Base-by-base conservation (phyloP, 2,329 filamentous ascomycete species). In the Aureobasidium sp. region DNA sequence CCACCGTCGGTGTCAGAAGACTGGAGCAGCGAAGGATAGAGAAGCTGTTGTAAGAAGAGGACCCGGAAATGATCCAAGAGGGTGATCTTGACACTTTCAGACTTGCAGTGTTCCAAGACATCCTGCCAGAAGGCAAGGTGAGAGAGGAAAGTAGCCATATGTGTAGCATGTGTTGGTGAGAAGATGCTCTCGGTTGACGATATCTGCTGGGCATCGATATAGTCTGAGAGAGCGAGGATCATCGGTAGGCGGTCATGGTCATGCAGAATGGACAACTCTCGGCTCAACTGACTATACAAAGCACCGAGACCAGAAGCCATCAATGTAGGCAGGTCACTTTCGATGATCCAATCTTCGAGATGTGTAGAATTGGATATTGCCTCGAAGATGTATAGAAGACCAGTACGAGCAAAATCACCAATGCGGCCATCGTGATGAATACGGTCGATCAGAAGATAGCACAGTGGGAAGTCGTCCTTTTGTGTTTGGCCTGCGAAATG, bases 91-190 rank as follows among this genome's bases (percentile, higher is more conserved):
- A 99, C 91, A 71, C 97, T 93, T 1, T 87, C 81, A 3, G 93
- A 97, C 69, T 87, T 86, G 77, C 94, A 99, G 75, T 97, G 93
- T 73, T 97, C 94, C 64, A 99, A 79, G 37, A 97, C 92, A 73
- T 99, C 94, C 76, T 99, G 94, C 94, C 94, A 99, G 72, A 99
- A 99, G 6, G 95, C 80, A 53, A 99, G 82, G 71, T 97, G 95
- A 0, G 94, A 96, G 46, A 99, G 81, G 70, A 99, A 99, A 0
- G 92, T 96, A 61, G 93, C 87, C 70, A 97, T 84, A 69, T 97
- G 90, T n/a, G 86, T 83, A 69, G 90, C 88, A 65, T 95, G 91
- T 63, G 91, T 85, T 0, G 83, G 79, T 2, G 87, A 86, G 72
- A 88, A 87, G 53, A 90, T 87, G 75, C 85, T 86, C 69, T 91